A percentile compares a stretch with the other conserved stretches of the same genome.
Conservation (phyloP, 495 filamentous ascomycete species). For the Penicillium goetzii region DNA sequence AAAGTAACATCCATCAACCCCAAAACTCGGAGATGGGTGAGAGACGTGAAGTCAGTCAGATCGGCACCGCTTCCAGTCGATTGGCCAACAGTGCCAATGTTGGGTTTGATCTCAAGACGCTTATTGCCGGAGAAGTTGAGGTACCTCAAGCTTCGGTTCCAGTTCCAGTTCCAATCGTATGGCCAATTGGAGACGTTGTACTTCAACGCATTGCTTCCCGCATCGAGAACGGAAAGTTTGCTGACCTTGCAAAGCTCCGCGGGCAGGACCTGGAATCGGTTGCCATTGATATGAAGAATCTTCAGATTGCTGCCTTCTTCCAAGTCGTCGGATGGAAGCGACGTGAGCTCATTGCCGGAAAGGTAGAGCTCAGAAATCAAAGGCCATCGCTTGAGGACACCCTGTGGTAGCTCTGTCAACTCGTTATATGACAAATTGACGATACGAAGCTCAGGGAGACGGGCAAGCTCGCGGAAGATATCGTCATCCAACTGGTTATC, state of each 20-base stretch:
- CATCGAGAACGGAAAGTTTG: slow-evolving; percentile 87
- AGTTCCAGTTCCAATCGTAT: slow-evolving; percentile 99
- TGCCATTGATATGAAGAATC: slow-evolving; percentile 91
- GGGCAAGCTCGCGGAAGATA: slow-evolving; percentile 84
- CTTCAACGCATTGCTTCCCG: slow-evolving; percentile 94
- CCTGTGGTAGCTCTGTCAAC: slow-evolving; percentile 85
- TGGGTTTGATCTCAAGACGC: slow-evolving; percentile 93
- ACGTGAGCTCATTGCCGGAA: slow-evolving; percentile 92
- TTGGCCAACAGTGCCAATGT: slow-evolving; percentile 54
- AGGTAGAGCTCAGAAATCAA: slow-evolving; percentile 90
- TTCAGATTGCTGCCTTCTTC: slow-evolving; percentile 85
- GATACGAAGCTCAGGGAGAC: slow-evolving; percentile 81
- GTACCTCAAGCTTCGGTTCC: slow-evolving; percentile 91
- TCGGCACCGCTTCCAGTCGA: slow-evolving; percentile 63
- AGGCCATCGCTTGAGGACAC: slow-evolving; percentile 84
- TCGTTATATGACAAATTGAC: slow-evolving; percentile 96
- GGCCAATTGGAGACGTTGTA: slow-evolving; percentile 99
- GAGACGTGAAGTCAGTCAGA: slow-evolving; percentile 86
- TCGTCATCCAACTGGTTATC: slow-evolving; percentile 95
- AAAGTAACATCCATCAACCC: slow-evolving; percentile 98
- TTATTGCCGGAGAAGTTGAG: slow-evolving; percentile 98
- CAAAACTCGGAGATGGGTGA: slow-evolving; percentile 84
- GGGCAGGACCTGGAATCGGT: slow-evolving; percentile 95
- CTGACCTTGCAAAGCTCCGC: slow-evolving; percentile 94
- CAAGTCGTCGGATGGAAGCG: slow-evolving; percentile 89